Evolutionary conservation across 768 basidiomycete species (phyloP).

Genomic region (Trametes cingulata): DNA sequence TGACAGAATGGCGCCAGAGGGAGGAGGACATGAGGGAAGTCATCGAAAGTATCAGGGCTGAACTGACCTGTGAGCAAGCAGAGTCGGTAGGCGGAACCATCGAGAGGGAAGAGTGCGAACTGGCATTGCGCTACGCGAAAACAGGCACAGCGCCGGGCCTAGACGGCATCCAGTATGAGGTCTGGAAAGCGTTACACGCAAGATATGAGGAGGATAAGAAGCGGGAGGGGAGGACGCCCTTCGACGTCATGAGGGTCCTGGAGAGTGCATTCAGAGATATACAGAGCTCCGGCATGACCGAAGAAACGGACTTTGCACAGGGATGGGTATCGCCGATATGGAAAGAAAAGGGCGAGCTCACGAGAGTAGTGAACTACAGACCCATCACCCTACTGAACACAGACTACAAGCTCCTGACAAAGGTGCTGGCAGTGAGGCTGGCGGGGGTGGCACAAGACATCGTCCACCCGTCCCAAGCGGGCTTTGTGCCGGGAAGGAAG

Average conservation of each 20-base stretch:
- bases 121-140: not conserved
- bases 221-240: not conserved
- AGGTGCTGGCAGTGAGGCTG: conserved; percentile 24
- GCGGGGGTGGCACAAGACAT: conserved; percentile 9
- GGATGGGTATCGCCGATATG: conserved; percentile 43
- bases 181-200: not conserved
- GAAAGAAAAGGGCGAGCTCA: conserved; percentile 38
- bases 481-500: conserved; percentile 36
- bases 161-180: conserved; percentile 1
- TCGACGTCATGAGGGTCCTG: not conserved
- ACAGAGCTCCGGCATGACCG: not conserved
- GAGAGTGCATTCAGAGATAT: not conserved
- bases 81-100: not conserved
- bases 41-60: not conserved
- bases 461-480: too few species aligned
- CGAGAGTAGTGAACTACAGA: conserved; percentile 16
- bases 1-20: not conserved
- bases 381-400: conserved; percentile 32
- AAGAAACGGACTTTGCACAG: conserved; percentile 12
- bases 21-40: not conserved
- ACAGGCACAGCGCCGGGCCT: not conserved
- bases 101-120: not conserved
- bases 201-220: not conserved
- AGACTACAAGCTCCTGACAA: conserved; percentile 36
- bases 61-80: not conserved